Evolutionary conservation across 2,329 filamentous ascomycete species (phyloP).

Genomic region (Alternaria ventricosa): DNA sequence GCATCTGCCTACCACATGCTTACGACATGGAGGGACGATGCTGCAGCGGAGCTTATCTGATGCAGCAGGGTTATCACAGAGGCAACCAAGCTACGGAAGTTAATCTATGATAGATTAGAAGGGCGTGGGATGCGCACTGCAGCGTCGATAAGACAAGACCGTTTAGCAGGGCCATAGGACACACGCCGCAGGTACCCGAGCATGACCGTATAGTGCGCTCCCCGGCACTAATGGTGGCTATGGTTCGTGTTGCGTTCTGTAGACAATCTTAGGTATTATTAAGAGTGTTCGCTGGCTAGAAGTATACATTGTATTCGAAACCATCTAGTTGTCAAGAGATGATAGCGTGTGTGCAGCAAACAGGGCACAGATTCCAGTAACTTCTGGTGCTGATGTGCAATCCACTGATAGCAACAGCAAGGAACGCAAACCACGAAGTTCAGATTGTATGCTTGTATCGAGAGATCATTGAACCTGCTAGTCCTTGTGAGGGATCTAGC

Average conservation of each 20-base stretch:
- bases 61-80: not conserved
- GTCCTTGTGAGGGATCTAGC: conserved; percentile 17
- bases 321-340: not conserved
- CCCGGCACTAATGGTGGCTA: not conserved
- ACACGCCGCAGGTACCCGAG: conserved; percentile 9
- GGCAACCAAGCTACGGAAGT: conserved; percentile 7
- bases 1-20: not conserved
- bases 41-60: not conserved
- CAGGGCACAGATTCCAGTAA: not conserved
- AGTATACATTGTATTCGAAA: not conserved
- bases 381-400: not conserved
- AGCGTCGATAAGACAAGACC: not conserved
- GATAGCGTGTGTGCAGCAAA: not conserved
- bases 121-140: conserved; percentile 5
- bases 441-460: not conserved
- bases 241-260: not conserved
- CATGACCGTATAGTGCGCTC: not conserved
- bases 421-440: not conserved
- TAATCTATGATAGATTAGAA: conserved; percentile 9
- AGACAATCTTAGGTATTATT: not conserved
- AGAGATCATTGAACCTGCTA: not conserved
- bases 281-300: not conserved
- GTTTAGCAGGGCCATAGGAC: not conserved
- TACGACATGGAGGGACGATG: not conserved
- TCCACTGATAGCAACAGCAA: not conserved